phyloP scores from a whole-genome alignment of 306 rosid genomes.

The Lathyrus oleraceus region DNA sequence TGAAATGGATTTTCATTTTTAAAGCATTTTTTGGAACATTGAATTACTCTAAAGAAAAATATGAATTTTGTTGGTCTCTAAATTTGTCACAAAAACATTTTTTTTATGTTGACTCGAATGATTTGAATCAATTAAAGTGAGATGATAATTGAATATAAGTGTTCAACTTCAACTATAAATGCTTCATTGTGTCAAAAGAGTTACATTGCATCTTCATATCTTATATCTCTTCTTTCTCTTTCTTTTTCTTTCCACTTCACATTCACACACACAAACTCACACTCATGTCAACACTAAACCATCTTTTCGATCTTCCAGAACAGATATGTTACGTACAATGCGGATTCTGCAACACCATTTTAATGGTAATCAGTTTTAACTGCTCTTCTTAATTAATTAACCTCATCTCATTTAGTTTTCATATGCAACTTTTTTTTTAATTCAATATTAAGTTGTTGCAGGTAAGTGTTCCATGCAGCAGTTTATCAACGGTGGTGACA shows the following conservation, averaged over 20 bases:
- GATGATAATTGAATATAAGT: too few species aligned
- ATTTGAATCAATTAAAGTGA: too few species aligned
- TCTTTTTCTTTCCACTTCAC: neutral
- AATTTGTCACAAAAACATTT: too few species aligned
- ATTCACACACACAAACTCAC: neutral
- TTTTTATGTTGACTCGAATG: too few species aligned
- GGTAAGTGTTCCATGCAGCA: conserved; percentile 95
- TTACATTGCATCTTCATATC: conserved; percentile 31
- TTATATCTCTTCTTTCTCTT: conserved; percentile 22
- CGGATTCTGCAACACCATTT: conserved; percentile 77
- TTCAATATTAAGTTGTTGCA: conserved; percentile 34
- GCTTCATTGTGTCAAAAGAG: conserved; percentile 35
- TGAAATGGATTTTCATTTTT: too few species aligned
- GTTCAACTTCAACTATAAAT: conserved; percentile 52
- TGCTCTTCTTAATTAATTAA: conserved; percentile 21
- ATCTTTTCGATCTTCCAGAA: conserved; percentile 74
- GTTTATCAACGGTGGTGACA: conserved; percentile 83
- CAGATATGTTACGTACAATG: conserved; percentile 90
- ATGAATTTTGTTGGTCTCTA: too few species aligned
- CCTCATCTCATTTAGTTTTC: neutral
- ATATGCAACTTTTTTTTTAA: neutral
- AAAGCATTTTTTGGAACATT: too few species aligned
- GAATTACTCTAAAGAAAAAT: too few species aligned
- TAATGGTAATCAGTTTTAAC: conserved; percentile 51
- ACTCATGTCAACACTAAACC: conserved; percentile 64